Evolutionary conservation across 306 rosid species (phyloP).

Genomic region (Canavalia ensiformis): DNA sequence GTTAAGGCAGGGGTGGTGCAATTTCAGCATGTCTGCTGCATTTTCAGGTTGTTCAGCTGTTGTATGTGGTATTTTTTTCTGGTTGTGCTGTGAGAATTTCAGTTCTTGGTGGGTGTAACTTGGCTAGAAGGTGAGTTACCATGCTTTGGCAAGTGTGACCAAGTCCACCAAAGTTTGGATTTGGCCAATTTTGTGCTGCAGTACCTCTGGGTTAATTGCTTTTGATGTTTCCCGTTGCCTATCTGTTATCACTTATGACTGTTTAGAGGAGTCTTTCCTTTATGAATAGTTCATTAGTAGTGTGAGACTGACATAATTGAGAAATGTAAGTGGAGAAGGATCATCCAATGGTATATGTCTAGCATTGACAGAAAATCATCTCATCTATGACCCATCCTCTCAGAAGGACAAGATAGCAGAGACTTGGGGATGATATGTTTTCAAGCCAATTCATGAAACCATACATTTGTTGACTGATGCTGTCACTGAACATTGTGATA

Average conservation of each 20-base stretch:
- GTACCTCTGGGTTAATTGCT: constrained; percentile 9
- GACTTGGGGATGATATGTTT: background rate
- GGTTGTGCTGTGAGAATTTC: background rate
- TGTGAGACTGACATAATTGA: background rate
- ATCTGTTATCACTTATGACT: background rate
- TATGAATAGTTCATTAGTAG: background rate
- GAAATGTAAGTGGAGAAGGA: background rate
- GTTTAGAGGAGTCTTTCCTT: background rate
- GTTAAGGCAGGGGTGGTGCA: too few species aligned
- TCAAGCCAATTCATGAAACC: background rate
- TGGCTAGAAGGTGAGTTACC: background rate
- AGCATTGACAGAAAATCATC: background rate
- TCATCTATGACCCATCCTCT: background rate
- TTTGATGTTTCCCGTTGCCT: background rate
- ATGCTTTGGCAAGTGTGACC: background rate
- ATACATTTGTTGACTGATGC: background rate
- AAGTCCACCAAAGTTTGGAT: background rate
- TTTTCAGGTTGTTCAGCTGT: too few species aligned
- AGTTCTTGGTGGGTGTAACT: background rate
- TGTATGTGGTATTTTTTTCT: too few species aligned
- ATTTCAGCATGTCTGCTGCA: too few species aligned
- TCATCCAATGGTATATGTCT: background rate
- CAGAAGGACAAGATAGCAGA: background rate
- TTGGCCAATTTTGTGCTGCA: background rate
- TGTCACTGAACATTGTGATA: background rate